These are phyloP conservation scores for Gossypium rotundifolium DNA, from an alignment of 345 rosid genomes.

Conservation along the genomic window DNA sequence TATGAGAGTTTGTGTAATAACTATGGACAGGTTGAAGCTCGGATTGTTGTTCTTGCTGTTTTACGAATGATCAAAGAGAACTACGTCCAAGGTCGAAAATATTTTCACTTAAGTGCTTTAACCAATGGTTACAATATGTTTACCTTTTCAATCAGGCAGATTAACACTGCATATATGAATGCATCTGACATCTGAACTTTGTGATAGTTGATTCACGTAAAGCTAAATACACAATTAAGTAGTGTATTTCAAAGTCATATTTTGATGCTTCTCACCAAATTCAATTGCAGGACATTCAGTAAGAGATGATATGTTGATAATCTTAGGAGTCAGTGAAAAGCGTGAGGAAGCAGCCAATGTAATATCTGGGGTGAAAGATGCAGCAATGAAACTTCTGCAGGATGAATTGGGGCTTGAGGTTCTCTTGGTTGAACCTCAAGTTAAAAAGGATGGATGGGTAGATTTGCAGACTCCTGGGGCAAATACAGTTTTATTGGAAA, in stretches of 20 bases:
- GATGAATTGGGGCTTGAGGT: slow-evolving; percentile 71
- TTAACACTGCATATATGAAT: not conserved
- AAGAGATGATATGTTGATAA: slow-evolving; percentile 65
- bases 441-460: not conserved
- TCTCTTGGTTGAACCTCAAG: slow-evolving; percentile 29
- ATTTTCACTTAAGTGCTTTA: not conserved
- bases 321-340: slow-evolving; percentile 43
- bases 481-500: slow-evolving; percentile 18
- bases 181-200: not conserved
- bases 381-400: slow-evolving; percentile 46
- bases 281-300: slow-evolving; percentile 53
- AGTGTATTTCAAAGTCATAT: not conserved
- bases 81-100: slow-evolving; percentile 38
- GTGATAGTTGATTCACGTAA: not conserved
- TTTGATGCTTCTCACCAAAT: slow-evolving; percentile 12
- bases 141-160: not conserved
- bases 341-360: slow-evolving; percentile 22
- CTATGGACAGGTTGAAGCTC: slow-evolving; percentile 72
- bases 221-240: not conserved
- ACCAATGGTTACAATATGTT: not conserved
- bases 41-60: slow-evolving; percentile 87
- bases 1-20: slow-evolving; percentile 15
- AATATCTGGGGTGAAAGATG: slow-evolving; percentile 41
- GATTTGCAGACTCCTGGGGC: slow-evolving; percentile 8
- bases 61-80: slow-evolving; percentile 88